Evolutionary conservation across 805 yeast genomes (phyloP).

Genomic region (Metschnikowia lachancei): DNA sequence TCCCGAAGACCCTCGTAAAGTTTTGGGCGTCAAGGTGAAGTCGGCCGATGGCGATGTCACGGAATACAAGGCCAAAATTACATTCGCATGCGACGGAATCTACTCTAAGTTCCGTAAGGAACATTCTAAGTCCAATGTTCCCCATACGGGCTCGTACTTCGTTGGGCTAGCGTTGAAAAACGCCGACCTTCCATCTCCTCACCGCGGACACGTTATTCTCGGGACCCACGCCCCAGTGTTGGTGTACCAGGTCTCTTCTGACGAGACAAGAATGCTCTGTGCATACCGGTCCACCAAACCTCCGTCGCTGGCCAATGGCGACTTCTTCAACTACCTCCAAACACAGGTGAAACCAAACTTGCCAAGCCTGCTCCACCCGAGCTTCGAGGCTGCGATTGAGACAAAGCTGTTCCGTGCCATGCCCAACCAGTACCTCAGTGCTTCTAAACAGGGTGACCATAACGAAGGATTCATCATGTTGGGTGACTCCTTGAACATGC

Average conservation of each 20-base stretch:
- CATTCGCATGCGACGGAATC: slow-evolving; percentile 88
- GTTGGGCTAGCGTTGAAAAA: slow-evolving; percentile 76
- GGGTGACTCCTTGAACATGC: slow-evolving; percentile 95
- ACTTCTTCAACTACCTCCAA: slow-evolving; percentile 57
- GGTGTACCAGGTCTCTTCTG: slow-evolving; percentile 79
- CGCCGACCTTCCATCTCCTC: slow-evolving; percentile 69
- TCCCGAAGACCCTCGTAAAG: slow-evolving; percentile 45
- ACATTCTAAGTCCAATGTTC: slow-evolving; percentile 56
- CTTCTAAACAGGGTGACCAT: slow-evolving; percentile 52
- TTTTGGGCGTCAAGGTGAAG: slow-evolving; percentile 74
- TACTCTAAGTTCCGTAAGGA: slow-evolving; percentile 87
- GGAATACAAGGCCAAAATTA: slow-evolving; percentile 55
- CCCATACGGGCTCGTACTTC: slow-evolving; percentile 77
- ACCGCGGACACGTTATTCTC: slow-evolving; percentile 86
- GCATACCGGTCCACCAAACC: slow-evolving; percentile 73
- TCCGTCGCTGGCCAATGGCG: slow-evolving; percentile 62
- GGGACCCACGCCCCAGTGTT: slow-evolving; percentile 86
- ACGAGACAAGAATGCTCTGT: slow-evolving; percentile 84
- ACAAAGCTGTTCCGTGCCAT: slow-evolving; percentile 64
- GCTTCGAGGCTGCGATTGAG: slow-evolving; percentile 63
- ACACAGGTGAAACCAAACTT: slow-evolving; percentile 61
- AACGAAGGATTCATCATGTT: slow-evolving; percentile 75
- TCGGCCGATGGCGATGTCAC: slow-evolving; percentile 31
- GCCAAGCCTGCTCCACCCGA: slow-evolving; percentile 63
- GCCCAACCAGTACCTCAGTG: slow-evolving; percentile 93